These are phyloP conservation scores for Bocquillonia castaneifolia DNA, from an alignment of 441 rosid species.

Conservation along the genomic window DNA sequence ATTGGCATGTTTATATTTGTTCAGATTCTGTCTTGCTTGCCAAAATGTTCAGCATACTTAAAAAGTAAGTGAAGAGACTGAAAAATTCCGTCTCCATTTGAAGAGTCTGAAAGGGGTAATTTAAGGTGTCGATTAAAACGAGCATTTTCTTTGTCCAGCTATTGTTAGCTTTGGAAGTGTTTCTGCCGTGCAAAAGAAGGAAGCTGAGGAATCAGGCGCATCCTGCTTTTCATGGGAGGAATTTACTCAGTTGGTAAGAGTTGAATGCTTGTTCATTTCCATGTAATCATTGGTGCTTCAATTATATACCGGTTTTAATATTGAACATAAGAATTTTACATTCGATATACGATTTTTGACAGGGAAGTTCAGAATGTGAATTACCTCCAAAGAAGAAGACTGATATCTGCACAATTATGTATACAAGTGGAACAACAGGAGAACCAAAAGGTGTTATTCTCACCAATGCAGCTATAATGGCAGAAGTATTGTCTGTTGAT, in stretches of 20 bases:
- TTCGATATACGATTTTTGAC: background rate
- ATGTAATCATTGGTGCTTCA: too few relatives aligned
- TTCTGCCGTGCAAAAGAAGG: conserved; percentile 52
- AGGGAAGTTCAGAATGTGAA: conserved; percentile 60
- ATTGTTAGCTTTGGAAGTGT: conserved; percentile 70
- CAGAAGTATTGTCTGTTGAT: conserved; percentile 71
- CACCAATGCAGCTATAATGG: conserved; percentile 54
- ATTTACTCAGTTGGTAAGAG: conserved; percentile 51
- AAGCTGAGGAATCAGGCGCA: conserved; percentile 61
- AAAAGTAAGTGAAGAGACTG: conserved; percentile 53
- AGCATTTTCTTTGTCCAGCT: conserved; percentile 36
- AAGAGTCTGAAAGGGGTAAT: background rate
- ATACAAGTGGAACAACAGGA: conserved; percentile 93
- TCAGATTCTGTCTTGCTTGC: conserved; percentile 69
- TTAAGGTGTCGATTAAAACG: background rate
- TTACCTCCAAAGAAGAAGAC: conserved; percentile 62
- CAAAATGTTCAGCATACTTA: conserved; percentile 52
- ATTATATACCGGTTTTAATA: background rate
- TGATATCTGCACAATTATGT: conserved; percentile 82
- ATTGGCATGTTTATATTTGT: background rate
- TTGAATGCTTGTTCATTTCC: background rate
- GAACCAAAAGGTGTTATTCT: conserved; percentile 92
- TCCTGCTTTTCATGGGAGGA: conserved; percentile 81
- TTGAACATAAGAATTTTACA: background rate
- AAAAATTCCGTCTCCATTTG: background rate